Conservation (phyloP, 202 grass and related monocot species). For the Thinopyrum obtusiflorum region DNA sequence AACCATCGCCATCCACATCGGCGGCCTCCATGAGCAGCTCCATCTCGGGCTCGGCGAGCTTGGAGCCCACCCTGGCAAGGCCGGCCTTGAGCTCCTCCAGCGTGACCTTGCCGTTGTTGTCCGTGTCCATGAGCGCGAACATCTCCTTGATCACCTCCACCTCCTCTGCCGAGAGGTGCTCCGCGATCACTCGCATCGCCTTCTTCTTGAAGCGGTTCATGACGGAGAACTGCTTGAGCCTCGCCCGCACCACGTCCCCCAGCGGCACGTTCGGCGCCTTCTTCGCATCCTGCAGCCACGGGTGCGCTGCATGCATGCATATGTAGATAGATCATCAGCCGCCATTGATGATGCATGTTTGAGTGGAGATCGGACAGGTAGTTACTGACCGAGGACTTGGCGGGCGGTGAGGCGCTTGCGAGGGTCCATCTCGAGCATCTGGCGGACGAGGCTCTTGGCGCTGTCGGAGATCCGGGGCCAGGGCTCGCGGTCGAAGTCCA, state of each 20-base stretch:
- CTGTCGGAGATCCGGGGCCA: slow-evolving; percentile 63
- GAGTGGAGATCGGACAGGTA: background rate
- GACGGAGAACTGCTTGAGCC: slow-evolving; percentile 84
- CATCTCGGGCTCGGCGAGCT: slow-evolving; percentile 86
- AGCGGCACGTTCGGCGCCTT: slow-evolving; percentile 69
- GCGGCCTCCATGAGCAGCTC: slow-evolving; percentile 96
- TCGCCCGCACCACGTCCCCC: slow-evolving; percentile 75
- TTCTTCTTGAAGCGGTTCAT: slow-evolving; percentile 99
- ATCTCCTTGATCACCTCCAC: slow-evolving; percentile 89
- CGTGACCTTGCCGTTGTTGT: slow-evolving; percentile 68
- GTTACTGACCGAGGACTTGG: slow-evolving; percentile 61
- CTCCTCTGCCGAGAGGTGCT: slow-evolving; percentile 88
- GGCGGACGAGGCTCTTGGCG: slow-evolving; percentile 60
- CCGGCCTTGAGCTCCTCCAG: slow-evolving; percentile 77
- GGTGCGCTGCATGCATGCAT: slow-evolving; percentile 52
- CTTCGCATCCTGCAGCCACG: slow-evolving; percentile 78
- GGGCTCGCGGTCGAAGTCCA: slow-evolving; percentile 58
- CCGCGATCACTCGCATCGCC: slow-evolving; percentile 91
- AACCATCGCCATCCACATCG: slow-evolving; percentile 89
- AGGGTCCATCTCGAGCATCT: slow-evolving; percentile 68
- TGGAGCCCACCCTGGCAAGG: slow-evolving; percentile 75
- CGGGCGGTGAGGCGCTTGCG: slow-evolving; percentile 52
- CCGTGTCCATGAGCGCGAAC: slow-evolving; percentile 88
- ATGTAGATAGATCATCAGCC: background rate
- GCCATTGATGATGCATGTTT: background rate